phyloP scores from a whole-genome alignment of 2,329 filamentous ascomycete genomes.

The Zymoseptoria tritici region DNA sequence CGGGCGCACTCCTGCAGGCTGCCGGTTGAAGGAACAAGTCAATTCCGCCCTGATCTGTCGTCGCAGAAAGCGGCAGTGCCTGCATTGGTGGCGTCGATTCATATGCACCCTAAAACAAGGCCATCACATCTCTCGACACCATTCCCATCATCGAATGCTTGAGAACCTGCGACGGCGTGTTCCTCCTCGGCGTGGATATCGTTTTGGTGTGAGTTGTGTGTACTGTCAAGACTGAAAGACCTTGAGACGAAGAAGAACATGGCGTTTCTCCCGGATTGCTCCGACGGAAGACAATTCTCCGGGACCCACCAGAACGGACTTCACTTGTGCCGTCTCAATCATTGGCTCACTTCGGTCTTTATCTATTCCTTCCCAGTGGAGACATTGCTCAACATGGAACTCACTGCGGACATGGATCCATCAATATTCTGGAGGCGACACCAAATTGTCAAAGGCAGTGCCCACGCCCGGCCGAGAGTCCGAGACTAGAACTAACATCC shows the following conservation, averaged over 20 bases:
- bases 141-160: neutral
- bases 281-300: neutral
- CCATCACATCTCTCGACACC: neutral
- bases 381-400: neutral
- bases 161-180: neutral
- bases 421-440: neutral
- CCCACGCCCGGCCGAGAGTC: neutral
- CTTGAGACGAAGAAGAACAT: neutral
- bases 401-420: neutral
- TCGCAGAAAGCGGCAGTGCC: neutral
- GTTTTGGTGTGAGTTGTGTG: neutral
- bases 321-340: neutral
- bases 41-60: neutral
- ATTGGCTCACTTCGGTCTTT: neutral
- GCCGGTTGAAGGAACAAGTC: neutral
- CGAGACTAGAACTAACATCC: neutral
- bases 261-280: neutral
- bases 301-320: neutral
- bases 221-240: neutral
- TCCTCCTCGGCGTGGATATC: neutral
- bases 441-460: neutral
- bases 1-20: neutral
- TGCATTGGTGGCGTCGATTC: neutral
- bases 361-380: neutral
- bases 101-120: neutral